phyloP scores from a whole-genome alignment of 768 basidiomycete genomes.

The Lyophyllum atratum region DNA sequence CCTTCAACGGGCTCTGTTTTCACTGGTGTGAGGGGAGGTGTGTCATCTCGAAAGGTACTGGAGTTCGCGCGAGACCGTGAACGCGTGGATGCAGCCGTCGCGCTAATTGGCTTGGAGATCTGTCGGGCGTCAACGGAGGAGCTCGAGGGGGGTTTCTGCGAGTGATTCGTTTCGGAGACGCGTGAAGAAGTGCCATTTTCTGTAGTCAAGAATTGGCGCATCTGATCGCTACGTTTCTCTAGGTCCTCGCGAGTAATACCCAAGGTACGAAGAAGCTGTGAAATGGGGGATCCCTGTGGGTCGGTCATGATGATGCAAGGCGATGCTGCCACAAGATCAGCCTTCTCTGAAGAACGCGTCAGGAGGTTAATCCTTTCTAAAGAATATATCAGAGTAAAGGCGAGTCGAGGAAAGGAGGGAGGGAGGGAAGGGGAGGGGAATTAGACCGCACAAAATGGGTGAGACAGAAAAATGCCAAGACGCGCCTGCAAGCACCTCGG shows the following conservation, averaged over 20 bases:
- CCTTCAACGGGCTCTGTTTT: constrained; percentile 62
- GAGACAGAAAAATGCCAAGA: constrained; percentile 14
- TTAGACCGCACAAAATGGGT: constrained; percentile 1
- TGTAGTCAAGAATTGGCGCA: constrained; percentile 75
- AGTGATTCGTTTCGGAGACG: constrained; percentile 38
- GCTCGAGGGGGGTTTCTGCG: constrained; percentile 34
- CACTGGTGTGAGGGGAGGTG: constrained; percentile 62
- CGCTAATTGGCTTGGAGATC: constrained; percentile 36
- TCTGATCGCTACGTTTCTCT: constrained; percentile 69
- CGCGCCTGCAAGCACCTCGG: constrained; percentile 5
- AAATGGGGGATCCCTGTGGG: constrained; percentile 63
- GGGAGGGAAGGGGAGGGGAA: neutral
- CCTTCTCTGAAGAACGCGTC: neutral
- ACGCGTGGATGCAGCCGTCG: constrained; percentile 40
- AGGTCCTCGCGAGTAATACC: constrained; percentile 81
- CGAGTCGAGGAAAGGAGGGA: constrained; percentile 9
- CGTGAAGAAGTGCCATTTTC: constrained; percentile 49
- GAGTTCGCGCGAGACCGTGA: constrained; percentile 47
- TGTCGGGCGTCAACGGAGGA: constrained; percentile 36
- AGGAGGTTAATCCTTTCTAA: neutral
- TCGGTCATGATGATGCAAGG: constrained; percentile 36
- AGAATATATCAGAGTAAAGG: constrained; percentile 14
- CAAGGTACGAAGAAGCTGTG: constrained; percentile 67
- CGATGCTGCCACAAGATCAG: constrained; percentile 5
- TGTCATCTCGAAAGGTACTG: constrained; percentile 51